Evolutionary conservation across 768 basidiomycete species (phyloP).

Genomic region (Gymnopilus junonius): DNA sequence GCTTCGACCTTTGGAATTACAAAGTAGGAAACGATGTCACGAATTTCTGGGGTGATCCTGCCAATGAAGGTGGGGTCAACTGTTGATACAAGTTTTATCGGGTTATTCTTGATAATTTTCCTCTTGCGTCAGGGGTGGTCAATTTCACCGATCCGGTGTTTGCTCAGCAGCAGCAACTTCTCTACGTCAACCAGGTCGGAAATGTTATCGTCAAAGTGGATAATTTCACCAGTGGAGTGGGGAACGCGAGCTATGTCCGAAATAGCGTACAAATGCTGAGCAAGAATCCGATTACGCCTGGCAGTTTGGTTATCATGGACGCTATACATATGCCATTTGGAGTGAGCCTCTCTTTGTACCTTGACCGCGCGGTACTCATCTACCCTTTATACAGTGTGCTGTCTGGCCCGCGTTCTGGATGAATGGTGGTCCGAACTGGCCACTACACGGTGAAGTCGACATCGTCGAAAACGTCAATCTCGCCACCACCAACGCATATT

Average conservation of each 20-base stretch:
- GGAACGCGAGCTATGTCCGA: not conserved
- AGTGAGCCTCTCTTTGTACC: not conserved
- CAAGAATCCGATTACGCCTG: conserved; percentile 6
- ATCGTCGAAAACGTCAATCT: conserved; percentile 11
- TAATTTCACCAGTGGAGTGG: conserved; percentile 1
- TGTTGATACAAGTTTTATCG: not conserved
- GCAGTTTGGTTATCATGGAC: conserved; percentile 1
- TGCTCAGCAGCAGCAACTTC: not conserved
- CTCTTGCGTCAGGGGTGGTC: conserved; percentile 1
- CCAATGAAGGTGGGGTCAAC: conserved; percentile 3
- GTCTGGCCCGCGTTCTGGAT: conserved; percentile 10
- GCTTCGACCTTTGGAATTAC: conserved; percentile 11
- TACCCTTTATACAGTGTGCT: not conserved
- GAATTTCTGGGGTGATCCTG: conserved; percentile 3
- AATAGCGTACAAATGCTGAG: conserved; percentile 9
- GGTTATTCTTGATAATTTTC: not conserved
- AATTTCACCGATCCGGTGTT: conserved; percentile 12
- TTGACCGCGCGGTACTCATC: not conserved
- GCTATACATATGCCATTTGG: conserved; percentile 5
- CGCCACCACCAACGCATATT: conserved; percentile 4
- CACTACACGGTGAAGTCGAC: conserved; percentile 5
- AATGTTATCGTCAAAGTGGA: conserved; percentile 9
- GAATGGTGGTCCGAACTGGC: conserved; percentile 11
- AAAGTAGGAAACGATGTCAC: conserved; percentile 6
- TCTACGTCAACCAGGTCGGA: conserved; percentile 1